Percentiles rank a stretch among this genome's conserved stretches.
Conservation (phyloP, 495 filamentous ascomycete species). For the Penicillium pulvis region DNA sequence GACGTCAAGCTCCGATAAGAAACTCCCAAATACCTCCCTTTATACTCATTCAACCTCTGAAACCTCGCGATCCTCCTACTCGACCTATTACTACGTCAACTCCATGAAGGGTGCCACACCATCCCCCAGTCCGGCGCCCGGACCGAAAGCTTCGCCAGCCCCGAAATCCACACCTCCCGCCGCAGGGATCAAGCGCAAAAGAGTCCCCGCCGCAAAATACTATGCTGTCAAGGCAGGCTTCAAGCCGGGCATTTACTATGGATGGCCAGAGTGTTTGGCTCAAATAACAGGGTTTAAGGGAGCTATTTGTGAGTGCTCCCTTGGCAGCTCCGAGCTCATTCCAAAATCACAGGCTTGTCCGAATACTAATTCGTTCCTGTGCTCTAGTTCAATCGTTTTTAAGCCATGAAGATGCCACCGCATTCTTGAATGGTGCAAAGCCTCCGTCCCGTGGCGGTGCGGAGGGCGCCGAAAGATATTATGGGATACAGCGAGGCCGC, state of each 20-base stretch:
- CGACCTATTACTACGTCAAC: background rate
- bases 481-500: conserved; percentile 81
- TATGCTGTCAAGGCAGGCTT: conserved; percentile 83
- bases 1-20: conserved; percentile 2
- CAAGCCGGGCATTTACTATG: conserved; percentile 83
- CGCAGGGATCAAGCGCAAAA: conserved; percentile 66
- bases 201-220: conserved; percentile 64
- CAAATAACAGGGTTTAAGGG: conserved; percentile 87
- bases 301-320: conserved; percentile 67
- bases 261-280: conserved; percentile 76
- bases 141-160: conserved; percentile 31
- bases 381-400: conserved; percentile 78
- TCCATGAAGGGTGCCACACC: conserved; percentile 41
- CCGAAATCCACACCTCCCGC: conserved; percentile 38
- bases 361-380: conserved; percentile 3
- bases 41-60: background rate
- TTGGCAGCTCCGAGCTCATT: background rate
- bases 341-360: background rate
- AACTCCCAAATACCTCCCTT: background rate
- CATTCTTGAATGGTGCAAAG: conserved; percentile 68
- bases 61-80: background rate
- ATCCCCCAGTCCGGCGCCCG: conserved; percentile 41
- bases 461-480: conserved; percentile 55
- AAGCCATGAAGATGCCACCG: conserved; percentile 73
- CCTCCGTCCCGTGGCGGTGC: conserved; percentile 29